Conservation (phyloP, 768 basidiomycete genomes). For the Suillus weaverae region DNA sequence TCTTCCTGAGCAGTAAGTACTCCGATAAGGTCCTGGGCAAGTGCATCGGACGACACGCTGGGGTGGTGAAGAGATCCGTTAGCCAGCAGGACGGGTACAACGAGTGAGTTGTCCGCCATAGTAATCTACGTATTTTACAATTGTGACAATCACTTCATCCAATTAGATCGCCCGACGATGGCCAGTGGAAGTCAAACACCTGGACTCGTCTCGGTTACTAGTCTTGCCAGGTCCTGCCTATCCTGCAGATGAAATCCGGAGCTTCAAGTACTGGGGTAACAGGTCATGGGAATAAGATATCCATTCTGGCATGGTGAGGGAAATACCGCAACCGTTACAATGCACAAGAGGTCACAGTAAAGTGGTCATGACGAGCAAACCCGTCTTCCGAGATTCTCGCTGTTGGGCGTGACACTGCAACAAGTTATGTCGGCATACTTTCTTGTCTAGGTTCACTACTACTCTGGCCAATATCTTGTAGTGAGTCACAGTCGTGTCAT, state of each 20-base stretch:
- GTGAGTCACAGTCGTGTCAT: neutral
- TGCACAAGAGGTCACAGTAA: neutral
- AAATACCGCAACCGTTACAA: neutral
- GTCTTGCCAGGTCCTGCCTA: neutral
- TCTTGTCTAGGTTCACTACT: neutral
- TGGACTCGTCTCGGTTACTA: neutral
- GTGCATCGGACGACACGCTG: constrained; percentile 52
- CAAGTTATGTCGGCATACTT: neutral
- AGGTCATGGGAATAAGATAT: neutral
- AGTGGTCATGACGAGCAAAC: neutral
- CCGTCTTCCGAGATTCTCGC: neutral
- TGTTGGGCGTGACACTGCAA: neutral
- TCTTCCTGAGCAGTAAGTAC: constrained; percentile 47
- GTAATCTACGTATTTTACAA: constrained; percentile 8
- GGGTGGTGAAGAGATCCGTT: constrained; percentile 64
- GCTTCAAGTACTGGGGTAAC: neutral
- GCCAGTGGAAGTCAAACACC: neutral
- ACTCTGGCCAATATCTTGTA: neutral
- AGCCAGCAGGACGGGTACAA: constrained; percentile 61
- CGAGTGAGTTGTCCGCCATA: constrained; percentile 48
- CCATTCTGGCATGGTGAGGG: neutral
- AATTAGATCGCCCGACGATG: neutral
- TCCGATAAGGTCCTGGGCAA: constrained; percentile 60
- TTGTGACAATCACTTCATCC: neutral
- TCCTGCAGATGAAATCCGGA: neutral